These are phyloP conservation scores for Skeletonema tropicum DNA, from an alignment of 108 stramenopile genomes.

Conservation along the genomic window DNA sequence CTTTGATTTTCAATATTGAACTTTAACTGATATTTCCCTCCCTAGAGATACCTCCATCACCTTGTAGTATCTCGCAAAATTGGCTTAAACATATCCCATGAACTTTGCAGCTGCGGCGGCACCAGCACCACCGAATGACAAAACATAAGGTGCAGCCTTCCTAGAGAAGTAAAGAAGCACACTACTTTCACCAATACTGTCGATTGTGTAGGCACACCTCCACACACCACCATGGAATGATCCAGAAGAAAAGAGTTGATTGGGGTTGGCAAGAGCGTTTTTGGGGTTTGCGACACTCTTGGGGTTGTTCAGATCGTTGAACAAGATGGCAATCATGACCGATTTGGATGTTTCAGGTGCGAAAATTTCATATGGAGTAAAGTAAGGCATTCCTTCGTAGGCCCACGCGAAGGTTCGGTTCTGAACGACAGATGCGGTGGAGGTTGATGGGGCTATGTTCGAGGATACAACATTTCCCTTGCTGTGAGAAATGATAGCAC, in stretches of 20 bases:
- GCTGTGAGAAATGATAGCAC: constrained; percentile 90
- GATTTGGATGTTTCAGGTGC: constrained; percentile 96
- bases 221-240: constrained; percentile 96
- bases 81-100: constrained; percentile 41
- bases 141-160: constrained; percentile 68
- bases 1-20: not conserved
- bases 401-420: constrained; percentile 98
- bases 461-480: constrained; percentile 91
- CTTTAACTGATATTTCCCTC: too few relatives aligned
- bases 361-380: constrained; percentile 95
- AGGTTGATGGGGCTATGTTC: constrained; percentile 97
- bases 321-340: constrained; percentile 95
- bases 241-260: constrained; percentile 94
- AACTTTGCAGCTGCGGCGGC: constrained; percentile 57
- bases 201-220: constrained; percentile 94
- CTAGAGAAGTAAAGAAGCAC: constrained; percentile 92
- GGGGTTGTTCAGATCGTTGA: constrained; percentile 88
- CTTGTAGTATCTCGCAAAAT: not conserved
- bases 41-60: too few relatives aligned
- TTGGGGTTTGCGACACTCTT: constrained; percentile 79
- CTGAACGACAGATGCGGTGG: constrained; percentile 91
- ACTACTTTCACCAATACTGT: constrained; percentile 94
- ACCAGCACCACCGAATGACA: constrained; percentile 55
- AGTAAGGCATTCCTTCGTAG: constrained; percentile 98
- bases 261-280: constrained; percentile 85